A percentile compares a stretch with the other conserved stretches of the same genome.
These are phyloP conservation scores for Avena atlantica DNA, from an alignment of 176 grass and related monocot species.

Conservation along the genomic window DNA sequence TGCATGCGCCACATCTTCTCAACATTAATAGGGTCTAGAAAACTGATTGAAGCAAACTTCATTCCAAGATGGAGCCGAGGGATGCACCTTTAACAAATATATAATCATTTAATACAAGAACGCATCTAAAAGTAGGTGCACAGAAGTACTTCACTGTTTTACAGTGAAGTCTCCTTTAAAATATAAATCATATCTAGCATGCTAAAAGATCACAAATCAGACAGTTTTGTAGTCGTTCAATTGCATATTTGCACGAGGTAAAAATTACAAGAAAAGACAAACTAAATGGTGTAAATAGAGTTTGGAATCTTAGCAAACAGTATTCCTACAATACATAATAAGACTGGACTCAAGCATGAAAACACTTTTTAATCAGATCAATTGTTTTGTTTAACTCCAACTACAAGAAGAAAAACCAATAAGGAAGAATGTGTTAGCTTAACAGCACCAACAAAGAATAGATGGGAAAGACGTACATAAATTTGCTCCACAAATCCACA, in stretches of 20 bases:
- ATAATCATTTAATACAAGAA: not conserved
- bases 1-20: not conserved
- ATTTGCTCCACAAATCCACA: not conserved
- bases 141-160: not conserved
- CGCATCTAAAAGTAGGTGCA: not conserved
- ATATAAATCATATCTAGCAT: not conserved
- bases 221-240: not conserved
- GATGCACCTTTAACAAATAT: slow-evolving; percentile 15
- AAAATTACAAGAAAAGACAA: not conserved
- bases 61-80: slow-evolving; percentile 42
- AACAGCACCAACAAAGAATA: not conserved
- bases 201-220: no score
- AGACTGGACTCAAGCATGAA: not conserved
- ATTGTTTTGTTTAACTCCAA: not conserved
- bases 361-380: not conserved
- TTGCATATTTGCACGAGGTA: not conserved
- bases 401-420: not conserved
- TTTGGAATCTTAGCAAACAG: not conserved
- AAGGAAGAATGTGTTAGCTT: not conserved
- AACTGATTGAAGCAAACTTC: slow-evolving; percentile 1
- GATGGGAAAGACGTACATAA: not conserved
- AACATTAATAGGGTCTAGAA: slow-evolving; percentile 9
- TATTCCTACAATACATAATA: not conserved
- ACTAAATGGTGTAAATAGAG: not conserved
- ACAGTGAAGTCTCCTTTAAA: not conserved